Evolutionary conservation across 352 stramenopile genomes (phyloP), one percentile per base, ranked within the genome.

Genomic region (Lagenidium giganteum): DNA sequence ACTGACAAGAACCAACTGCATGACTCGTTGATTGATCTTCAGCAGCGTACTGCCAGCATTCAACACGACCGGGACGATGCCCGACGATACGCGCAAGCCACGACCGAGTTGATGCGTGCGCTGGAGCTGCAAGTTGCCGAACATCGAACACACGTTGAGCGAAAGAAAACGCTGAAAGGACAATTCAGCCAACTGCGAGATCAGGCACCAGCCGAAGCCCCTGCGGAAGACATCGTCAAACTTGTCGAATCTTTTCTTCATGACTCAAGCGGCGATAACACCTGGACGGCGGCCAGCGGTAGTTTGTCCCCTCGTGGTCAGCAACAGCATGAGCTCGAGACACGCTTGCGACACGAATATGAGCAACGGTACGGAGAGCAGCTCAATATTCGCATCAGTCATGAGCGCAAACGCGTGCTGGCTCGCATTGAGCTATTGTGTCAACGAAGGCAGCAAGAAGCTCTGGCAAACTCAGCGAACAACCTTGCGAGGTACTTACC

Each of bases 361-460:
- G 69, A 85, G 36, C 59, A 43, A 31, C 68, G 59, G 6, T 85
- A 75, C 46, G 40, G 67, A 21, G 60, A 82, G 0, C 72, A 80
- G 51, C 39, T 87, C 3, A 76, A 70, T 22, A 20, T 80, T 16
- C 67, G 75, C 5, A 47, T 85, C 12, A 79, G 51, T 24, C 61
- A 81, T 36, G 75, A 87, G 43, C 60, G 71, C 34, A 73, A 67
- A 22, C 67, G 65, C 8, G 43, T 85, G 8, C 47, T 87, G 1
- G 59, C 70, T 9, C 56, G 59, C 2, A 65, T 85, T 5, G 71
- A 83, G n/a, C 61, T 61, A 25, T 47, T 83, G 14, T 84, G 69
- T 35, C 27, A 30, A 37, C 37, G 52, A 16, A 26, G 37, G 8
- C 33, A 8, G 0, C 38, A 47, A 25, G 39, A 51, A n/a, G 25